Evolutionary conservation across 2,329 filamentous ascomycete genomes (phyloP), one percentile per base, ranked within the genome.

Genomic region (Cercospora janseana): DNA sequence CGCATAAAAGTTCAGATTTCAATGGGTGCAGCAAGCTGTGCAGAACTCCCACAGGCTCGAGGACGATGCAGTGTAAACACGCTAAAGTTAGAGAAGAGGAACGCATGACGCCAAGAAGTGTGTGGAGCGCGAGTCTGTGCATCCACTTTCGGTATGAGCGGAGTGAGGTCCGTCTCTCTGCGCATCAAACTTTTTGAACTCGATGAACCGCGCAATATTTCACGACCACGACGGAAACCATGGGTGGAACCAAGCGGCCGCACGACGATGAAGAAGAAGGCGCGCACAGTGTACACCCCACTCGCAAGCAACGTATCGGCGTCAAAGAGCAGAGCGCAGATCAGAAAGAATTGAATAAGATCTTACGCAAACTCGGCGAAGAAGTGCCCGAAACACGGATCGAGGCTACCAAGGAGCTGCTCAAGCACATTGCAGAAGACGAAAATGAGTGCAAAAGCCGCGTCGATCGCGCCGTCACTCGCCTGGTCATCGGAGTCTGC

Each of bases 401-500:
- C 24, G 66, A 71, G 47, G 75, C 75, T 43, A 72, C 74, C 7
- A 72, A 70, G 55, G 65, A 71, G 18, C 63, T 78, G 18, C 66
- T 77, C 21, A 59, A 67, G 31, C 69, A 65, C 32, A 66, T 77
- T 15, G 69, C 70, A 3, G 63, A 66, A 4, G 65, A 71, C 32
- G 67, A 62, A 28, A 58, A 66, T 6, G 69, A 72, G 16, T 60
- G 65, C 28, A 62, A 65, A 6, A 62, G 70, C 29, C 64, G 68
- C 24, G 63, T 75, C 15, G 67, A 74, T 38, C 65, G 66, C 20
- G 69, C 68, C 4, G 56, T 75, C 15, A 66, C 66, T 21, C 66
- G 74, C 44, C 75, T 98, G 28, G 88, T 96, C 67, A 83, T 88
- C 47, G 93, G 93, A 31, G 81, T 97, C 13, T 90, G 91, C 54